A percentile compares a stretch with the other conserved stretches of the same genome.
Evolutionary conservation across 257 asterid genomes (phyloP).

Genomic region (Solanum phureja): DNA sequence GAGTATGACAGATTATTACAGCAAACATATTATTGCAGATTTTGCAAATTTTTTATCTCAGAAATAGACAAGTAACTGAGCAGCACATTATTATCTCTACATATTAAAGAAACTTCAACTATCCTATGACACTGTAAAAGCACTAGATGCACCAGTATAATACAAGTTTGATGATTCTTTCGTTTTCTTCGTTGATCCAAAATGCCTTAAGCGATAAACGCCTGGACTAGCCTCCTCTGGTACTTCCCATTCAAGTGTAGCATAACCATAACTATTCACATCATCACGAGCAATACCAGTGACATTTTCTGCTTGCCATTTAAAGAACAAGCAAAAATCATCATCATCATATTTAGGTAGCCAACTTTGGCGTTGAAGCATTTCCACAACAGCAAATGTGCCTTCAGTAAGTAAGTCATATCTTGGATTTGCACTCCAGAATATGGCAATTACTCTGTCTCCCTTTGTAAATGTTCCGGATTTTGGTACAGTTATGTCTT

Average conservation of each 20-base stretch:
- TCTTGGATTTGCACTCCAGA: constrained; percentile 55
- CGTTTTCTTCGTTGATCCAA: constrained; percentile 30
- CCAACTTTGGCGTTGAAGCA: constrained; percentile 28
- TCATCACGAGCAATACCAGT: neutral
- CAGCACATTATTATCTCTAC: neutral
- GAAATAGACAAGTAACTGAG: neutral
- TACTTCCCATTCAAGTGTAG: constrained; percentile 53
- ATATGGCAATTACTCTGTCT: constrained; percentile 27
- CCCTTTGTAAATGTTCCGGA: constrained; percentile 15
- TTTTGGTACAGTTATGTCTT: constrained; percentile 9
- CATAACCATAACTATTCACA: constrained; percentile 18
- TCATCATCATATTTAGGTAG: constrained; percentile 36
- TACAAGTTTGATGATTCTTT: constrained; percentile 18
- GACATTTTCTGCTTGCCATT: constrained; percentile 24
- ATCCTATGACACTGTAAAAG: constrained; percentile 18
- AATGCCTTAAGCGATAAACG: constrained; percentile 34
- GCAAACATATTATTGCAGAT: neutral
- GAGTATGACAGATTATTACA: neutral
- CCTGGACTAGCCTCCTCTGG: constrained; percentile 22
- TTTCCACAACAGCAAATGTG: constrained; percentile 43
- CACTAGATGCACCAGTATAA: constrained; percentile 46
- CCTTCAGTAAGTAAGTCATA: constrained; percentile 43
- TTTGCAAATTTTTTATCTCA: neutral
- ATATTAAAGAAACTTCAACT: neutral
- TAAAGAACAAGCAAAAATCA: constrained; percentile 39